Evolutionary conservation across 345 rosid genomes (phyloP).

Genomic region (Arabidopsis arenosa): DNA sequence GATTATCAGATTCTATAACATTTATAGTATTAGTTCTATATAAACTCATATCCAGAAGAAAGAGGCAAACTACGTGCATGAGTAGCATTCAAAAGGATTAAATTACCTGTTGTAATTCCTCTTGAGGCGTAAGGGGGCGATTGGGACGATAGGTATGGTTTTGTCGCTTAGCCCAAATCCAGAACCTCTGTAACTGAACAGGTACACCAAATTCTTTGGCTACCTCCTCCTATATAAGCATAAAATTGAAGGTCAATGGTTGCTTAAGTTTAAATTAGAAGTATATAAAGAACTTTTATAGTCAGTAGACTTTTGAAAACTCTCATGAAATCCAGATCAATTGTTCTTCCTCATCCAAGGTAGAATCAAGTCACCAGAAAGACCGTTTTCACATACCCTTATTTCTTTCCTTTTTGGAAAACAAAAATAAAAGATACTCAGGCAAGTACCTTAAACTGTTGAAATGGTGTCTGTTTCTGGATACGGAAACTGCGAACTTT

Average conservation of each 20-base stretch:
- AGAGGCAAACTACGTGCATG: constrained; percentile 25
- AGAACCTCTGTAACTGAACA: constrained; percentile 84
- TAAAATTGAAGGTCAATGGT: constrained; percentile 19
- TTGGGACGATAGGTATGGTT: constrained; percentile 94
- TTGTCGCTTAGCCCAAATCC: constrained; percentile 98
- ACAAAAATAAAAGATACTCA: neutral
- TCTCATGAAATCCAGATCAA: constrained; percentile 13
- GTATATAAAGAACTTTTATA: constrained; percentile 4
- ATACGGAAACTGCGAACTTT: constrained; percentile 90
- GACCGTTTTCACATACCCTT: constrained; percentile 2
- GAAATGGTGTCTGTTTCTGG: constrained; percentile 82
- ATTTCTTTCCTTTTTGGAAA: constrained; percentile 11
- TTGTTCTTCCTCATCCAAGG: constrained; percentile 12
- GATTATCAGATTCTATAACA: constrained; percentile 10
- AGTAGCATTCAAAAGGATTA: constrained; percentile 19
- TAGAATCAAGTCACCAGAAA: constrained; percentile 17
- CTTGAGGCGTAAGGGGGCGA: constrained; percentile 74
- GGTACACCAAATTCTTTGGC: constrained; percentile 90
- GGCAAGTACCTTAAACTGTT: constrained; percentile 73
- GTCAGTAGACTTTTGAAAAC: neutral
- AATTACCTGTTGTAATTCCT: constrained; percentile 80
- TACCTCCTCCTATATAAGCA: constrained; percentile 77
- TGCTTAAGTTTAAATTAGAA: constrained; percentile 10
- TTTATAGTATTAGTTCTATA: neutral
- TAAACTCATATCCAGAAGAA: neutral